A percentile compares a stretch with the other conserved stretches of the same genome.
Evolutionary conservation across 2,329 filamentous ascomycete genomes (phyloP).

Genomic region (Colletotrichum camelliae): DNA sequence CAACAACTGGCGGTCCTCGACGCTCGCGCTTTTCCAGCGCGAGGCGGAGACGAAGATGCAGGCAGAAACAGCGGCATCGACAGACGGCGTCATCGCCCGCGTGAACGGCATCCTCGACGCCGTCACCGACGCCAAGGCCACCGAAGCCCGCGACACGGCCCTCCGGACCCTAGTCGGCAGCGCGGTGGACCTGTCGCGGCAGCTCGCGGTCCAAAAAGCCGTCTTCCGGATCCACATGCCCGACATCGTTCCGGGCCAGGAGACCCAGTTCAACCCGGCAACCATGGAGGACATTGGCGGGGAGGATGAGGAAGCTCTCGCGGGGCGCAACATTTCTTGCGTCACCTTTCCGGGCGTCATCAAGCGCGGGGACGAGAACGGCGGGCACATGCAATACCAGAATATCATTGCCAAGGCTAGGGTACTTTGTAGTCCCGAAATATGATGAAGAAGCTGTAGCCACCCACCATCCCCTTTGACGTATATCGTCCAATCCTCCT

Average conservation of each 20-base stretch:
- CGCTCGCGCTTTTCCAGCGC: constrained; percentile 63
- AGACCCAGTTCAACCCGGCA: constrained; percentile 58
- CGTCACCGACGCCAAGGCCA: constrained; percentile 46
- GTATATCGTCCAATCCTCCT: background rate
- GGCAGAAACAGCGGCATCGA: constrained; percentile 46
- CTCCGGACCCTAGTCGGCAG: constrained; percentile 58
- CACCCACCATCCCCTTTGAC: background rate
- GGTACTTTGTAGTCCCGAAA: constrained; percentile 63
- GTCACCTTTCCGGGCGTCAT: constrained; percentile 69
- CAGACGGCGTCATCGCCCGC: constrained; percentile 48
- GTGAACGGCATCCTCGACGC: constrained; percentile 55
- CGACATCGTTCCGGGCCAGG: constrained; percentile 55
- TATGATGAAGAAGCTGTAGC: constrained; percentile 20
- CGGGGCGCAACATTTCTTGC: constrained; percentile 61
- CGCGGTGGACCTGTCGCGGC: constrained; percentile 61
- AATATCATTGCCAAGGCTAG: constrained; percentile 72
- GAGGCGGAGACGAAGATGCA: constrained; percentile 53
- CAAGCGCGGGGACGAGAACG: constrained; percentile 70
- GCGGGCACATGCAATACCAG: constrained; percentile 62
- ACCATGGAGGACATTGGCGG: constrained; percentile 72
- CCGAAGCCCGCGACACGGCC: constrained; percentile 53
- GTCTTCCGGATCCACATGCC: constrained; percentile 63
- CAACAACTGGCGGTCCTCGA: constrained; percentile 72
- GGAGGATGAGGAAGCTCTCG: constrained; percentile 61
- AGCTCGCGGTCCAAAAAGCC: constrained; percentile 64